Conservation (phyloP, 2,329 filamentous ascomycete species). For the Arachnomyces sp. region DNA sequence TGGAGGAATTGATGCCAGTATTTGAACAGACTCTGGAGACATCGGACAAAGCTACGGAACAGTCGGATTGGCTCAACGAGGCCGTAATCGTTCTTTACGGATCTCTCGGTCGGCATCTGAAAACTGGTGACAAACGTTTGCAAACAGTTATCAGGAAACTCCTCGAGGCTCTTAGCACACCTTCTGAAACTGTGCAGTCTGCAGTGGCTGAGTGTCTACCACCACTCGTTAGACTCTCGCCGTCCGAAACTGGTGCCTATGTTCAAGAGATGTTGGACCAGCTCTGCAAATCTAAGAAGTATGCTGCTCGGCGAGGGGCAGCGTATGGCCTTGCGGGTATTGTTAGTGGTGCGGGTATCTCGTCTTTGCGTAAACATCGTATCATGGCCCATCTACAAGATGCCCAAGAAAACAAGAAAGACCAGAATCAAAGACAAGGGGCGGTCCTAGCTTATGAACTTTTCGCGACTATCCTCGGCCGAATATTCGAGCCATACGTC, state of each 20-base stretch:
- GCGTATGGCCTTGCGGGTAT: constrained; percentile 92
- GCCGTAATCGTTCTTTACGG: constrained; percentile 97
- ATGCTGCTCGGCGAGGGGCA: constrained; percentile 84
- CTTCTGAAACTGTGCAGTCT: constrained; percentile 94
- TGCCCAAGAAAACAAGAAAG: constrained; percentile 92
- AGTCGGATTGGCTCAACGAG: constrained; percentile 86
- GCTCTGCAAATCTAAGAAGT: constrained; percentile 80
- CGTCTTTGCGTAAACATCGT: constrained; percentile 72
- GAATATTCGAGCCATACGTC: constrained; percentile 90
- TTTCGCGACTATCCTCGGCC: constrained; percentile 74
- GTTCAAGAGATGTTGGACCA: constrained; percentile 73
- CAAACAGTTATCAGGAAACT: constrained; percentile 82
- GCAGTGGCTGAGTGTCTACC: constrained; percentile 91
- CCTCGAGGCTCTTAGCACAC: constrained; percentile 80
- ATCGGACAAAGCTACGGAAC: constrained; percentile 71
- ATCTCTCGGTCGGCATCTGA: constrained; percentile 80
- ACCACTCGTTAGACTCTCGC: constrained; percentile 75
- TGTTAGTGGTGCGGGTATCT: constrained; percentile 78
- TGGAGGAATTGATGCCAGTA: constrained; percentile 85
- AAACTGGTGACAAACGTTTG: constrained; percentile 75
- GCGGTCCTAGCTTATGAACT: constrained; percentile 87
- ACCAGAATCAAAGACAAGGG: constrained; percentile 78
- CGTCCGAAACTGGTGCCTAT: constrained; percentile 70
- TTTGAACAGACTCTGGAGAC: constrained; percentile 84
- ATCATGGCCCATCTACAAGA: constrained; percentile 74